Conservation (phyloP, 495 filamentous ascomycete species). For the Sabuloglossum arenarium region DNA sequence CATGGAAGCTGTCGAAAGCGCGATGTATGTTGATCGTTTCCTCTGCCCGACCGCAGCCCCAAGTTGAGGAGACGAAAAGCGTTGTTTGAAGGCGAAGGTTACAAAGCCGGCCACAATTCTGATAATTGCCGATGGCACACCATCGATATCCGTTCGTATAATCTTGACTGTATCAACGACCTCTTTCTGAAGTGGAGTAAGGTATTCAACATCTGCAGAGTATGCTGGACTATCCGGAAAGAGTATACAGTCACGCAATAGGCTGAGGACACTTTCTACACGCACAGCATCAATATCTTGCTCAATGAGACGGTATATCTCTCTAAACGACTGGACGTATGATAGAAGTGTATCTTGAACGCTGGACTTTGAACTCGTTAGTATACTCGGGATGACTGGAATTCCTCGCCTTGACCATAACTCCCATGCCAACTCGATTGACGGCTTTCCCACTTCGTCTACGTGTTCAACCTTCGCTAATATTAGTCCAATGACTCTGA, state of each 20-base stretch:
- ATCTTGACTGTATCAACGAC: slow-evolving; percentile 51
- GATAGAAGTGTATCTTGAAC: slow-evolving; percentile 64
- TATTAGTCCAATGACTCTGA: slow-evolving; percentile 43
- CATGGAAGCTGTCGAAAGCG: slow-evolving; percentile 63
- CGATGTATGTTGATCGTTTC: slow-evolving; percentile 49
- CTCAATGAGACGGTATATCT: slow-evolving; percentile 64
- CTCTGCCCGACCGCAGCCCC: slow-evolving; percentile 15
- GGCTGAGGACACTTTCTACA: slow-evolving; percentile 29
- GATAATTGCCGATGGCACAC: slow-evolving; percentile 46
- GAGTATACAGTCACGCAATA: slow-evolving; percentile 37
- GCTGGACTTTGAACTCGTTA: slow-evolving; percentile 18
- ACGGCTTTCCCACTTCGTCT: slow-evolving; percentile 29
- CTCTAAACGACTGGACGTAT: slow-evolving; percentile 54
- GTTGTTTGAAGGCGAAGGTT: slow-evolving; percentile 37
- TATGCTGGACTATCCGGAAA: slow-evolving; percentile 59
- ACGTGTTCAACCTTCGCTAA: slow-evolving; percentile 30
- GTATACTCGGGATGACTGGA: slow-evolving; percentile 30
- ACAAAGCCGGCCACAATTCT: slow-evolving; percentile 45
- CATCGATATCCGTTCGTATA: slow-evolving; percentile 44
- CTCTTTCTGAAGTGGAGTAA: slow-evolving; percentile 56
- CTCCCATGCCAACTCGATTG: slow-evolving; percentile 44
- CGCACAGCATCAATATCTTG: slow-evolving; percentile 35
- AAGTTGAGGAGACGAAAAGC: slow-evolving; percentile 14
- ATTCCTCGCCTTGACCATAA: slow-evolving; percentile 44
- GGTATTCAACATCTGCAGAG: slow-evolving; percentile 62